Evolutionary conservation across 2,329 filamentous ascomycete species (phyloP), one percentile per base, ranked within the genome.

Genomic region (Microsporum audouinii): DNA sequence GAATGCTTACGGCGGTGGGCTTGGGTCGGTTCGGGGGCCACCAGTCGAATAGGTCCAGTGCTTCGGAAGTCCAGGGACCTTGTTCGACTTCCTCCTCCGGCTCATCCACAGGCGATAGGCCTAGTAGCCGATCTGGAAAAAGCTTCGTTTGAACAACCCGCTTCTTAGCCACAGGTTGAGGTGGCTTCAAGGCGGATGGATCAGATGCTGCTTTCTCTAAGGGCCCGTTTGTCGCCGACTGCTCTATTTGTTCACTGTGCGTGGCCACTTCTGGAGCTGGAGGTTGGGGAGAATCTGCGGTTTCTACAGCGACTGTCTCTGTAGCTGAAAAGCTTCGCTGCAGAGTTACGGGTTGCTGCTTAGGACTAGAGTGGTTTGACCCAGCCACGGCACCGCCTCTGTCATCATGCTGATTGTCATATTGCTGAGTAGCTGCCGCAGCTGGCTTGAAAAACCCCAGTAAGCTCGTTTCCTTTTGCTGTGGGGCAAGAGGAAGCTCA

Each of bases 41-140:
- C 63, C 73, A 76, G 51, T 76, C 74, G 64, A 76, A 76, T 23
- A 77, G 66, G 65, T 76, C 73, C 31, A 74, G 65, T 12, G 75
- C 75, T 63, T 77, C 75, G 0, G 68, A 66, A 3, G 75, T 76
- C 75, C 75, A 77, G 0, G 75, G 74, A 0, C 75, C 75, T 61
- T 72, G 66, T 47, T 74, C 72, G 4, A 62, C 61, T 23, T 63
- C 64, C 6, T 66, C 62, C 29, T 67, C 64, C 10, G 51, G 49
- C n/a, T 60, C 62, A n/a, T 63, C 60, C 14, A 60, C 45, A 23
- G 39, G 31, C 14, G 17, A 7, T 27, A 31, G 57, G 39, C 5
- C 8, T 14, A 53, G 27, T 2, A 53, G n/a, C 23, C 33, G 14
- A 7, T 34, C 34, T 47, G 51, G 41, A 4, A 60, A 60, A 23